phyloP scores from a whole-genome alignment of 192 early-diverging fungal species.

The Piromyces finnis region DNA sequence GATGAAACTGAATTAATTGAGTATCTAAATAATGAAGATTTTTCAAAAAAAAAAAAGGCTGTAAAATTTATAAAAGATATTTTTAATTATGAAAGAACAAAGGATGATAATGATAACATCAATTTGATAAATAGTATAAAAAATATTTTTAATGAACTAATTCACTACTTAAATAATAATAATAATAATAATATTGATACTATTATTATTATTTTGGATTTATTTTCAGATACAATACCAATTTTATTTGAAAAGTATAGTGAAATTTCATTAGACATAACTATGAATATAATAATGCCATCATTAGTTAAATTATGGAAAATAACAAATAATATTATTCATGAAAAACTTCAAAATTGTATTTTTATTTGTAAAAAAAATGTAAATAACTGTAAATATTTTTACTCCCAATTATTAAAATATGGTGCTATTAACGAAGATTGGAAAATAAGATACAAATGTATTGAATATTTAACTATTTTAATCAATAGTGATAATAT shows the following conservation, averaged over 20 bases:
- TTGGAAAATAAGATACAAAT: not conserved
- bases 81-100: not conserved
- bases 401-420: not conserved
- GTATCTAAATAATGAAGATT: not conserved
- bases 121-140: not conserved
- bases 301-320: not conserved
- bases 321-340: not conserved
- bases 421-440: not conserved
- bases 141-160: not conserved
- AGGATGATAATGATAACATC: not conserved
- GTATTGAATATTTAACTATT: not conserved
- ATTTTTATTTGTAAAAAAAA: not conserved
- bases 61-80: not conserved
- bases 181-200: not conserved
- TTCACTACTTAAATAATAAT: not conserved
- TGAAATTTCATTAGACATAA: not conserved
- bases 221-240: not conserved
- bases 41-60: not conserved
- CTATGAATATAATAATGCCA: not conserved
- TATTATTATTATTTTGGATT: not conserved
- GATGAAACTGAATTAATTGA: not conserved
- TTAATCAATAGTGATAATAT: not conserved
- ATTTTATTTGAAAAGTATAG: not conserved
- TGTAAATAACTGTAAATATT: not conserved
- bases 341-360: not conserved